Evolutionary conservation across 2,329 filamentous ascomycete genomes (phyloP).

Genomic region (Penicillium rolfsii): DNA sequence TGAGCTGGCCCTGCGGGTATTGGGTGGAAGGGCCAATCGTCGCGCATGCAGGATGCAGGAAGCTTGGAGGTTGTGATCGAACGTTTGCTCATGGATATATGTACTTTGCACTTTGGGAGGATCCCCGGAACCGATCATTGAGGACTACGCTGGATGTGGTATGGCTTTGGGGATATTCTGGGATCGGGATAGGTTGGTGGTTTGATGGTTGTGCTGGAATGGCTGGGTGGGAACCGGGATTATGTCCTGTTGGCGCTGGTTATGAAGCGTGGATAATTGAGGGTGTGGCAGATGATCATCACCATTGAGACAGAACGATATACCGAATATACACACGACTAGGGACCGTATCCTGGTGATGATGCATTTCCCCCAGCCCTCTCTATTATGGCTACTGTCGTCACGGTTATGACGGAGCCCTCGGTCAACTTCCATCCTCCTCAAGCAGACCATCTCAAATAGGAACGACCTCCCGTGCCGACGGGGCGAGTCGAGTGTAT

Average conservation of each 20-base stretch:
- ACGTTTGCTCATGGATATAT: neutral
- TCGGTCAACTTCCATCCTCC: conserved; percentile 11
- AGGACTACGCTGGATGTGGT: neutral
- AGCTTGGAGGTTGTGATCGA: conserved; percentile 3
- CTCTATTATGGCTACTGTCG: neutral
- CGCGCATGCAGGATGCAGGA: conserved; percentile 2
- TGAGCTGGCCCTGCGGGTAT: conserved; percentile 3
- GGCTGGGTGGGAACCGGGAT: conserved; percentile 19
- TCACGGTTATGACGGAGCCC: neutral
- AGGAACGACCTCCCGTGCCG: conserved; percentile 3
- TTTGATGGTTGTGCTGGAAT: neutral
- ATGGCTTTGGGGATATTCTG: neutral
- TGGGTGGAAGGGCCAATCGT: conserved; percentile 4
- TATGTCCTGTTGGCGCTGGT: conserved; percentile 14
- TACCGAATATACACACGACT: neutral
- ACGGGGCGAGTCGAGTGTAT: neutral
- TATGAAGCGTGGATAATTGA: too few species aligned
- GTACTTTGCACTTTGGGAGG: neutral
- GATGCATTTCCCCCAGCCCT: neutral
- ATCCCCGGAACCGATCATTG: conserved; percentile 1
- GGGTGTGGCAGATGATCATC: neutral
- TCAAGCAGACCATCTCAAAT: neutral
- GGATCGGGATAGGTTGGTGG: neutral
- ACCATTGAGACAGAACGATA: neutral
- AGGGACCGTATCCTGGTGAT: neutral